A percentile compares a stretch with the other conserved stretches of the same genome.
These are phyloP conservation scores for Aeschynomene evenia DNA, from an alignment of 306 rosid species.

Conservation along the genomic window DNA sequence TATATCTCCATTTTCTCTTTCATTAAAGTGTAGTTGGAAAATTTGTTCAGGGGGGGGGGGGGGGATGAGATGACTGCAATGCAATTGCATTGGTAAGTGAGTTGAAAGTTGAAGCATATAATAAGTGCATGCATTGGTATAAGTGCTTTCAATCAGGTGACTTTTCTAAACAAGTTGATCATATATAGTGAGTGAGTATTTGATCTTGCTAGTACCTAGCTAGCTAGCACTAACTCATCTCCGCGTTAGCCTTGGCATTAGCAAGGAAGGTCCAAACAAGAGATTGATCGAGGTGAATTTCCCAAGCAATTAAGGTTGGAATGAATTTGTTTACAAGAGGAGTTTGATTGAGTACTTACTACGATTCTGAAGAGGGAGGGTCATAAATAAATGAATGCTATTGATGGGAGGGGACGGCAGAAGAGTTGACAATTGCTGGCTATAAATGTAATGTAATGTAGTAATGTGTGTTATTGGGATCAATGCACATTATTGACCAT, in stretches of 20 bases:
- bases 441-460: background rate
- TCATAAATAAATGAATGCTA: no score
- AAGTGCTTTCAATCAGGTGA: slow-evolving; percentile 14
- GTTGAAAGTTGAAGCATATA: slow-evolving; percentile 12
- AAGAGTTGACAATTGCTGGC: slow-evolving; percentile 18
- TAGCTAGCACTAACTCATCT: background rate
- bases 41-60: background rate
- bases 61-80: slow-evolving; percentile 11
- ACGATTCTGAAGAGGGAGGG: background rate
- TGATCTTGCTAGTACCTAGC: no score
- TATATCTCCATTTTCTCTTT: no score
- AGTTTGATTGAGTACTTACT: no score
- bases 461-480: no score
- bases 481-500: slow-evolving; percentile 18
- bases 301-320: slow-evolving; percentile 13
- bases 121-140: background rate
- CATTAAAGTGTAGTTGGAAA: background rate
- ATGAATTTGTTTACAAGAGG: background rate
- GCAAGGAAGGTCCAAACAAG: background rate
- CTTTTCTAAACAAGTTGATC: background rate
- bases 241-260: background rate
- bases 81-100: slow-evolving; percentile 21
- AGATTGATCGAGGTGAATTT: background rate
- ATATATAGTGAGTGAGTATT: no score
- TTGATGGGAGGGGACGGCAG: slow-evolving; percentile 6